Evolutionary conservation across 2,329 filamentous ascomycete genomes (phyloP).

Genomic region (Ceratocystis diversiconidia): DNA sequence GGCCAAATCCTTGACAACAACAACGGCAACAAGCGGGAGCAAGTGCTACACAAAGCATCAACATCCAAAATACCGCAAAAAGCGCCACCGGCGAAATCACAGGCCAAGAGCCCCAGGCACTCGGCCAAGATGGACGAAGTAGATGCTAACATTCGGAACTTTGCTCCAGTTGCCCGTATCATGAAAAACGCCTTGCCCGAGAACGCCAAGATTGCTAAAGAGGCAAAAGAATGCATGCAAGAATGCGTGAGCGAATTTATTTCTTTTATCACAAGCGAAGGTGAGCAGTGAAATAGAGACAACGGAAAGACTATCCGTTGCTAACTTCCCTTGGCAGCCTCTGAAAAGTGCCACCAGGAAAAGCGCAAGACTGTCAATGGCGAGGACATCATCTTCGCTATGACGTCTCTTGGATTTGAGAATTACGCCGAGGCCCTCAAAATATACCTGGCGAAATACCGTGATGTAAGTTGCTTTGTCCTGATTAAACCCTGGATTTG

Average conservation of each 20-base stretch:
- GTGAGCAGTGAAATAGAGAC: conserved; percentile 37
- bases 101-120: neutral
- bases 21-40: neutral
- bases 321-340: conserved; percentile 44
- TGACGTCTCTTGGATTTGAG: conserved; percentile 97
- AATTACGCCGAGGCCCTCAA: conserved; percentile 97
- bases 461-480: conserved; percentile 58
- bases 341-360: conserved; percentile 98
- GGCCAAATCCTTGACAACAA: neutral
- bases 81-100: neutral
- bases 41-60: neutral
- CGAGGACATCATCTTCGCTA: conserved; percentile 95
- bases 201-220: conserved; percentile 97
- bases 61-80: neutral
- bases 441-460: conserved; percentile 93
- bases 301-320: neutral
- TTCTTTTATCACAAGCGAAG: conserved; percentile 98
- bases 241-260: conserved; percentile 99
- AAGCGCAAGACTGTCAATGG: conserved; percentile 99
- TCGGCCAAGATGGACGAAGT: conserved; percentile 22
- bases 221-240: conserved; percentile 99
- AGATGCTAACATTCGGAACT: conserved; percentile 90
- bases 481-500: neutral
- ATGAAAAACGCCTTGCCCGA: conserved; percentile 98
- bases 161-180: conserved; percentile 91